Conservation (phyloP, 1,139 yeast genomes). For the Barnettozyma hawaiiensis region DNA sequence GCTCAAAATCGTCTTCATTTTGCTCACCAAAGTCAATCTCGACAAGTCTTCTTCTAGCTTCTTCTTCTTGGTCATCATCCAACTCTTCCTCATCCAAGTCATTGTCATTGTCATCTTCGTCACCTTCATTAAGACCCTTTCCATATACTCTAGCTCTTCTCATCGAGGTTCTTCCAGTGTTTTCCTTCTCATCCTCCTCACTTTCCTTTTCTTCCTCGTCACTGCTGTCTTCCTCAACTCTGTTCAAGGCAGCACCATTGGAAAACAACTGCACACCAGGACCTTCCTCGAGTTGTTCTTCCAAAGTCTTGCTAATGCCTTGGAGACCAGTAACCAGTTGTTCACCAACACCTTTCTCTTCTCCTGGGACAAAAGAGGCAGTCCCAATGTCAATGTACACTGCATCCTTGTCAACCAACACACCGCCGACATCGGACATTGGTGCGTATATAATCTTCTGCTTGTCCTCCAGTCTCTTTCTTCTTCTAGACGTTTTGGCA, state of each 20-base stretch:
- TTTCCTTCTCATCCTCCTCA: conserved; percentile 32
- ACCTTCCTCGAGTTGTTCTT: conserved; percentile 54
- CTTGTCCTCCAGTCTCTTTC: conserved; percentile 89
- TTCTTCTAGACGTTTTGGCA: conserved; percentile 56
- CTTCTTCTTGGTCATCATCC: conserved; percentile 32
- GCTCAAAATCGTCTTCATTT: conserved; percentile 36
- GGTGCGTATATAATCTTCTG: conserved; percentile 96
- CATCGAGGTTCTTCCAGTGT: conserved; percentile 53
- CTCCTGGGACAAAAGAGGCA: conserved; percentile 52
- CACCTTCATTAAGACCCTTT: conserved; percentile 48
- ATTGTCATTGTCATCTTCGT: conserved; percentile 41
- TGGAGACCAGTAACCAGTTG: conserved; percentile 78
- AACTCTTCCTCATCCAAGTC: conserved; percentile 35
- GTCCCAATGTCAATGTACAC: conserved; percentile 89
- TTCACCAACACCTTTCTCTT: conserved; percentile 76
- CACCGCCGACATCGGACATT: conserved; percentile 99
- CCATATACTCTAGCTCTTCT: conserved; percentile 60
- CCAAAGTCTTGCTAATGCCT: conserved; percentile 56
- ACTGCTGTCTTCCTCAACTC: conserved; percentile 30
- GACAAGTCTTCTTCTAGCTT: conserved; percentile 34
- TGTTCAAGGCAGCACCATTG: conserved; percentile 46
- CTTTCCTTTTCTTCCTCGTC: conserved; percentile 37
- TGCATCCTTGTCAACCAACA: conserved; percentile 93
- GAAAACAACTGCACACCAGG: conserved; percentile 74
- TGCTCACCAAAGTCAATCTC: conserved; percentile 47